These are phyloP conservation scores for Ceratobasidium sp. DNA, from an alignment of 1,284 basidiomycete species.

Conservation along the genomic window DNA sequence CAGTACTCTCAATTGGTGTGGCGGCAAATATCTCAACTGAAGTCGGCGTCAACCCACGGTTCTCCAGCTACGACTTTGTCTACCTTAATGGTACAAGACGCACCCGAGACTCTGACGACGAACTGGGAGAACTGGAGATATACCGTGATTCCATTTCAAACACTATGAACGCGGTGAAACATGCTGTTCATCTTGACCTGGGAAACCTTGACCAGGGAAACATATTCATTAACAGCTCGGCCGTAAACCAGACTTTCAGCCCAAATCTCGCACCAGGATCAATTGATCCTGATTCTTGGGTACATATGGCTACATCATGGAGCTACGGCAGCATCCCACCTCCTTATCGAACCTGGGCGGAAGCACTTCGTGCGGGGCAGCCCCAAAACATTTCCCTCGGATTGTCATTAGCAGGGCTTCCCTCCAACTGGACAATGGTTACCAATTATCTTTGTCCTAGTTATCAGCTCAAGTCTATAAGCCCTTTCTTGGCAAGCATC, in stretches of 20 bases:
- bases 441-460: conserved; percentile 23
- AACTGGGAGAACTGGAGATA: too few species aligned
- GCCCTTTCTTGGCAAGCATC: conserved; percentile 1
- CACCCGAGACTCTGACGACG: not conserved
- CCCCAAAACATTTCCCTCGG: not conserved
- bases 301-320: not conserved
- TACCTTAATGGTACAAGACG: not conserved
- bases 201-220: not conserved
- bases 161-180: not conserved
- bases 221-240: conserved; percentile 9
- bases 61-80: not conserved
- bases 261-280: not conserved
- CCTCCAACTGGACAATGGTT: not conserved
- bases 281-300: not conserved
- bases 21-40: not conserved
- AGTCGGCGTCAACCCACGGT: not conserved
- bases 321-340: conserved; percentile 1
- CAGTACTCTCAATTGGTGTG: not conserved
- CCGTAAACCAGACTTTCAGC: not conserved
- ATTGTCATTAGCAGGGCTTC: not conserved
- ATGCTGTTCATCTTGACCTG: conserved; percentile 29
- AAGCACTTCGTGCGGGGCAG: not conserved
- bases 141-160: not conserved
- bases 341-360: conserved; percentile 27
- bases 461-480: conserved; percentile 9